phyloP scores from a whole-genome alignment of 2,329 filamentous ascomycete species.

The Diaporthe sp. region DNA sequence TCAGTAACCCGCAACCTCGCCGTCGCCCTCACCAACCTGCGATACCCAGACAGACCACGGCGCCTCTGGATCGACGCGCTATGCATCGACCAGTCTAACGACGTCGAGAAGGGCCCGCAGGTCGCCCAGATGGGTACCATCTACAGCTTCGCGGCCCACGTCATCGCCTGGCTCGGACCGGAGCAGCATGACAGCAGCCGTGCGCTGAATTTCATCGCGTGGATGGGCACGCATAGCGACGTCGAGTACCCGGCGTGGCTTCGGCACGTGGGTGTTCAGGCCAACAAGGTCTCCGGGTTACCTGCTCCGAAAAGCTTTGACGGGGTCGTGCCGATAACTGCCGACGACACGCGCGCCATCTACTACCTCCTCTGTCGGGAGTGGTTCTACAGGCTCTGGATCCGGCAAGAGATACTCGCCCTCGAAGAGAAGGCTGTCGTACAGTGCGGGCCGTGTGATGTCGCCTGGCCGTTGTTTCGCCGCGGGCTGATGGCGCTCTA shows the following conservation, averaged over 20 bases:
- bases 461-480: neutral
- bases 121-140: constrained; percentile 27
- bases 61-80: constrained; percentile 34
- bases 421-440: constrained; percentile 14
- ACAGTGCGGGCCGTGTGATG: neutral
- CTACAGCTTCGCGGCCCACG: constrained; percentile 19
- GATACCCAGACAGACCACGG: neutral
- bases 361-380: neutral
- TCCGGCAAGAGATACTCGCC: constrained; percentile 43
- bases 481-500: neutral
- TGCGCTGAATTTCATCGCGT: neutral
- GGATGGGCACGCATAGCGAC: constrained; percentile 4
- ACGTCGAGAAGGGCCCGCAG: constrained; percentile 27
- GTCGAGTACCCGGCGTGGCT: neutral
- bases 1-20: constrained; percentile 25
- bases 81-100: constrained; percentile 33
- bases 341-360: neutral
- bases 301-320: neutral
- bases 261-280: neutral
- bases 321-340: neutral
- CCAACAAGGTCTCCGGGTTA: neutral
- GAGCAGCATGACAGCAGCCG: constrained; percentile 8
- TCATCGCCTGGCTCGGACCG: constrained; percentile 34
- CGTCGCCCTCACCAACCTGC: neutral
- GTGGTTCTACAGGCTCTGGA: constrained; percentile 40